phyloP scores from a whole-genome alignment of 768 basidiomycete species.

The Amanita molliuscula region DNA sequence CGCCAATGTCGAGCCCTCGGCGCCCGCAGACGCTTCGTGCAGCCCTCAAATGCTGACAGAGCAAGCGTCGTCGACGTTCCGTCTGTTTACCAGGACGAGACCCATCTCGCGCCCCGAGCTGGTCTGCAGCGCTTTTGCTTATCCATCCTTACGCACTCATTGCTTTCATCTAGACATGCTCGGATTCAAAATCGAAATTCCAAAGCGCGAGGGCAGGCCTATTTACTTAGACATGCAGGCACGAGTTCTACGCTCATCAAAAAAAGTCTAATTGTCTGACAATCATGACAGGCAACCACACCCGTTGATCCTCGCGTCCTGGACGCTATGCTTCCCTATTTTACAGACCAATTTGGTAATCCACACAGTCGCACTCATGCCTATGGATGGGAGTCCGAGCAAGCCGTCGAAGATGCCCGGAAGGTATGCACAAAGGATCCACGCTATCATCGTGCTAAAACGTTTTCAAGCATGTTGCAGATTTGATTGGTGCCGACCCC shows the following conservation, averaged over 20 bases:
- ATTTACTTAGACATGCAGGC: slow-evolving; percentile 99
- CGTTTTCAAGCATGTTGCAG: slow-evolving; percentile 64
- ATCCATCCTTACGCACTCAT: not conserved
- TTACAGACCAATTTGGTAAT: slow-evolving; percentile 95
- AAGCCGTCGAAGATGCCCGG: slow-evolving; percentile 86
- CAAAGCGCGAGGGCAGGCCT: slow-evolving; percentile 61
- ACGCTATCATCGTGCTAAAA: slow-evolving; percentile 2
- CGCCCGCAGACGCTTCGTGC: slow-evolving; percentile 55
- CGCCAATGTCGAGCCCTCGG: slow-evolving; percentile 19
- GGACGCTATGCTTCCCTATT: slow-evolving; percentile 92
- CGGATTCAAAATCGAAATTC: slow-evolving; percentile 72
- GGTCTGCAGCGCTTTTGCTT: slow-evolving; percentile 30
- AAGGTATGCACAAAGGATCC: slow-evolving; percentile 36
- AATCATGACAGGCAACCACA: slow-evolving; percentile 70
- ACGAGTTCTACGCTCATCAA: slow-evolving; percentile 11
- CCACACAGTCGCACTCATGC: slow-evolving; percentile 98
- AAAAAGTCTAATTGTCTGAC: slow-evolving; percentile 6
- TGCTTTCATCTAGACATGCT: slow-evolving; percentile 57
- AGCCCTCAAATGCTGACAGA: slow-evolving; percentile 74
- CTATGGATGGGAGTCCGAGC: slow-evolving; percentile 98
- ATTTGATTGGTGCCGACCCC: slow-evolving; percentile 84
- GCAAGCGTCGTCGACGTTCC: slow-evolving; percentile 79
- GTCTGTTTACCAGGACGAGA: slow-evolving; percentile 59
- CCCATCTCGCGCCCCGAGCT: slow-evolving; percentile 57
- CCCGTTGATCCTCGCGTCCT: slow-evolving; percentile 95